Conservation (phyloP, 371 early-diverging fungal species). For the Circinella minor region DNA sequence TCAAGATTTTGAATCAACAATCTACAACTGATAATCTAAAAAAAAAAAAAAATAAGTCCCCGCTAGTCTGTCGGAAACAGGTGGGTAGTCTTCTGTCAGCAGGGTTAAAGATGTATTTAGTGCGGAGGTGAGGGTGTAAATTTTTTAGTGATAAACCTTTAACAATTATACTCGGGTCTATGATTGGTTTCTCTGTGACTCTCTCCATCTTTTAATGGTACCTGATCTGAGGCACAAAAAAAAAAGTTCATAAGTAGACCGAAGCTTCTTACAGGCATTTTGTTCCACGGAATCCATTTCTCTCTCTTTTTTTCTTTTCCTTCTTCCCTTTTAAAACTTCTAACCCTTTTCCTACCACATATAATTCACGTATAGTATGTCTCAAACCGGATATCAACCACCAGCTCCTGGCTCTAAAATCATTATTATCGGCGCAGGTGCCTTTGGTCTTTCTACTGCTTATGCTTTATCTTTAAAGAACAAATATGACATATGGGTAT, state of each 20-base stretch:
- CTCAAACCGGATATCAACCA: conserved; percentile 7
- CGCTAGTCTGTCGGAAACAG: too few relatives aligned
- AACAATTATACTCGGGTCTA: background rate
- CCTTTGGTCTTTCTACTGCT: conserved; percentile 57
- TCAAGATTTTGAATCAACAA: background rate
- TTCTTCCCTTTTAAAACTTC: background rate
- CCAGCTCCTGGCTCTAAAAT: conserved; percentile 38
- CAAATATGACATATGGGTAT: conserved; percentile 42
- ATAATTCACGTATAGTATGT: background rate
- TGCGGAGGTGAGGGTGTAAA: background rate
- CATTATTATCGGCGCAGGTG: conserved; percentile 58
- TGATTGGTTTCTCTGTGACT: conserved; percentile 3
- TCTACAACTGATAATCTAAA: conserved; percentile 1
- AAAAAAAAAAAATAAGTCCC: background rate
- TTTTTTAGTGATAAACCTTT: background rate
- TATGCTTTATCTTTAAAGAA: conserved; percentile 38
- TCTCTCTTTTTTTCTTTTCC: background rate
- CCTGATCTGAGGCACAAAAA: conserved; percentile 1
- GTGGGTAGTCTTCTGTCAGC: too few relatives aligned
- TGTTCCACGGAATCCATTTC: too few relatives aligned
- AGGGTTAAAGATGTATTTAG: background rate
- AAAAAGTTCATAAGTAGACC: background rate
- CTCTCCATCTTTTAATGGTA: background rate
- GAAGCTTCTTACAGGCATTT: background rate
- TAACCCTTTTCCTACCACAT: background rate